Percentiles rank a stretch among this genome's conserved stretches.
Conservation (phyloP, 306 rosid species). For the Dalbergia oliveri region DNA sequence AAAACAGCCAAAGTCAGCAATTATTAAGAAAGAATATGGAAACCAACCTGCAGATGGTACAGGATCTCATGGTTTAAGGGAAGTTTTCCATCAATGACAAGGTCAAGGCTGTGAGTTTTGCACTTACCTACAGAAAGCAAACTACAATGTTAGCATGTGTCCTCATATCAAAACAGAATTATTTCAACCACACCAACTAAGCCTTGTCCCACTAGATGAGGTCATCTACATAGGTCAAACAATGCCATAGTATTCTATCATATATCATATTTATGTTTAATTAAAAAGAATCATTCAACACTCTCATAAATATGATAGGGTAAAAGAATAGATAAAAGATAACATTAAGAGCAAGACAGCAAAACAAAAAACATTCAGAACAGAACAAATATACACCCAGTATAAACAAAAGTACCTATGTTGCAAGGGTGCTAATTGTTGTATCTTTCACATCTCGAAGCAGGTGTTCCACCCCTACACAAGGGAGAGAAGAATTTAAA, state of each 20-base stretch:
- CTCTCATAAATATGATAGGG: not conserved
- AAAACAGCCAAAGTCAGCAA: constrained; percentile 11
- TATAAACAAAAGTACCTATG: constrained; percentile 39
- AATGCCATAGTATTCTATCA: too few relatives aligned
- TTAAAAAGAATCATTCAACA: too few relatives aligned
- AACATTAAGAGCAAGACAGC: not conserved
- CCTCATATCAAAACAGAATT: constrained; percentile 11
- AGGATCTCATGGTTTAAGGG: constrained; percentile 92
- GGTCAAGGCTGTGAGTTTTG: constrained; percentile 88
- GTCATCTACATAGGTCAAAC: too few relatives aligned
- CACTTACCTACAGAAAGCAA: constrained; percentile 66
- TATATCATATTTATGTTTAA: too few relatives aligned
- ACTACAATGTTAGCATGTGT: not conserved
- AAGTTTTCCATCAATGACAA: constrained; percentile 78
- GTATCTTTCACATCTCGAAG: constrained; percentile 66
- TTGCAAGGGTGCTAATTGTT: constrained; percentile 72
- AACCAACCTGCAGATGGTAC: constrained; percentile 83
- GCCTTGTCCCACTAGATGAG: too few relatives aligned
- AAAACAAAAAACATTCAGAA: not conserved
- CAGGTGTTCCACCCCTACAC: constrained; percentile 87
- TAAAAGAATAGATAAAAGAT: not conserved
- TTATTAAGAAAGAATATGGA: not conserved
- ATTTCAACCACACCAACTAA: not conserved
- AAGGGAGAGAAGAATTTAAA: constrained; percentile 38
- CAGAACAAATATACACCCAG: not conserved